Evolutionary conservation across 768 basidiomycete species (phyloP).

Genomic region (Paxillus rubicundulus): DNA sequence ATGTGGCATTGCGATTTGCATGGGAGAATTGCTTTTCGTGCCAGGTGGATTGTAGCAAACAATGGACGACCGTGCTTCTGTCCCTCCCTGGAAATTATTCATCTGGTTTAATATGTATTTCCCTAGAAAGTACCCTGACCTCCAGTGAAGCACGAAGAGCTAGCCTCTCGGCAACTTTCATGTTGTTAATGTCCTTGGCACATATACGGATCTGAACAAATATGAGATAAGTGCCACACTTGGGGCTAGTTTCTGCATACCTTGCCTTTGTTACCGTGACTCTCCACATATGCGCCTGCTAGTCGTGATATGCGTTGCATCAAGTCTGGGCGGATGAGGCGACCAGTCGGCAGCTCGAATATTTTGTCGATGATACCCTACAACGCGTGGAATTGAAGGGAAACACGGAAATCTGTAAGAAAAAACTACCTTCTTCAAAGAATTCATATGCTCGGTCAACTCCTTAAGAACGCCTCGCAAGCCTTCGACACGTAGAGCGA

Average conservation of each 20-base stretch:
- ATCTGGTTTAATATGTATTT: conserved; percentile 6
- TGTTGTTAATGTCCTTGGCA: conserved; percentile 42
- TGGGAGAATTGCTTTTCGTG: conserved; percentile 22
- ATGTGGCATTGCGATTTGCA: conserved; percentile 32
- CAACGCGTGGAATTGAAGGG: background rate
- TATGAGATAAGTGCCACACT: background rate
- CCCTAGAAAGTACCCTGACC: conserved; percentile 35
- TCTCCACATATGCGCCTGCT: conserved; percentile 63
- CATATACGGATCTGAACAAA: conserved; percentile 51
- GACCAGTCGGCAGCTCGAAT: conserved; percentile 43
- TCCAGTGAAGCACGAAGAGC: conserved; percentile 50
- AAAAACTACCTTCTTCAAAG: conserved; percentile 46
- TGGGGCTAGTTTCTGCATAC: conserved; percentile 30
- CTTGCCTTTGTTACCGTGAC: conserved; percentile 42
- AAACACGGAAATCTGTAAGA: background rate
- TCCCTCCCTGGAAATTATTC: conserved; percentile 13
- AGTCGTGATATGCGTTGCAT: conserved; percentile 66
- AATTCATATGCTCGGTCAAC: conserved; percentile 44
- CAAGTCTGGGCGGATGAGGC: conserved; percentile 43
- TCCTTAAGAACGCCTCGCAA: conserved; percentile 48
- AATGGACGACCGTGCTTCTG: conserved; percentile 11
- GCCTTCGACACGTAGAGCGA: conserved; percentile 60
- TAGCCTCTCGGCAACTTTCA: conserved; percentile 49
- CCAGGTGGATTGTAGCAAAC: conserved; percentile 33
- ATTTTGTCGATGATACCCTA: conserved; percentile 33